phyloP scores from a whole-genome alignment of 208 protist genomes.

The Leishmania gerbilli region DNA sequence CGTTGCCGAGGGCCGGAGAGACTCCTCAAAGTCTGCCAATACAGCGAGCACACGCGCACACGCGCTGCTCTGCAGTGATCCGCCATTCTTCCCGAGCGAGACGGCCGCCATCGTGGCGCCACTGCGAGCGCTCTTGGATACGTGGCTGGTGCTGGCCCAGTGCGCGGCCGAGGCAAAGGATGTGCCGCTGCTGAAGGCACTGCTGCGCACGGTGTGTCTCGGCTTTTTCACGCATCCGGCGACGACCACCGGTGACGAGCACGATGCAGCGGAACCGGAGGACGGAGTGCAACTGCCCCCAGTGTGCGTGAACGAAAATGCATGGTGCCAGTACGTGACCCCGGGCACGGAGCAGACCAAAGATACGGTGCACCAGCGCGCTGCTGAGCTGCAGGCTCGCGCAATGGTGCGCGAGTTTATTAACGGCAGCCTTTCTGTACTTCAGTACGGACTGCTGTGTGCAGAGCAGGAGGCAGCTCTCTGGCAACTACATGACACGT shows the following conservation, averaged over 20 bases:
- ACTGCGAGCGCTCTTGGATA: conserved; percentile 36
- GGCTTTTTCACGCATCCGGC: conserved; percentile 29
- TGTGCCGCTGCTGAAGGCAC: conserved; percentile 36
- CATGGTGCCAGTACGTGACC: conserved; percentile 22
- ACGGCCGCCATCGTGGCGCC: conserved; percentile 27
- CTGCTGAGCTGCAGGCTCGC: conserved; percentile 7
- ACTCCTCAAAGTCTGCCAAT: conserved; percentile 5
- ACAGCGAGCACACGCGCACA: conserved; percentile 1
- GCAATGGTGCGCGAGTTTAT: conserved; percentile 37
- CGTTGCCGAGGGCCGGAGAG: not conserved
- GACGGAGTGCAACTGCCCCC: not conserved
- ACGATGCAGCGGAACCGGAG: not conserved
- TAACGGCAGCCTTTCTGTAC: conserved; percentile 39
- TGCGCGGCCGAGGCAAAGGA: conserved; percentile 65
- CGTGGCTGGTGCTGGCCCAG: conserved; percentile 48
- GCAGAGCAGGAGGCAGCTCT: conserved; percentile 22
- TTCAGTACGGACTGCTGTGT: conserved; percentile 43
- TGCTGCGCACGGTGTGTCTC: conserved; percentile 50
- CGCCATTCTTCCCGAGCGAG: conserved; percentile 14
- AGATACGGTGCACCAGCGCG: not conserved
- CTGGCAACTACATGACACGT: conserved; percentile 31
- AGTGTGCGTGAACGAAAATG: conserved; percentile 22
- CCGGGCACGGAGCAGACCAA: not conserved
- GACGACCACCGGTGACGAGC: not conserved
- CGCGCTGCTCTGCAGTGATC: conserved; percentile 8